Base-by-base conservation (phyloP, 139 green algal species). In the Chlamydomonas urium region DNA sequence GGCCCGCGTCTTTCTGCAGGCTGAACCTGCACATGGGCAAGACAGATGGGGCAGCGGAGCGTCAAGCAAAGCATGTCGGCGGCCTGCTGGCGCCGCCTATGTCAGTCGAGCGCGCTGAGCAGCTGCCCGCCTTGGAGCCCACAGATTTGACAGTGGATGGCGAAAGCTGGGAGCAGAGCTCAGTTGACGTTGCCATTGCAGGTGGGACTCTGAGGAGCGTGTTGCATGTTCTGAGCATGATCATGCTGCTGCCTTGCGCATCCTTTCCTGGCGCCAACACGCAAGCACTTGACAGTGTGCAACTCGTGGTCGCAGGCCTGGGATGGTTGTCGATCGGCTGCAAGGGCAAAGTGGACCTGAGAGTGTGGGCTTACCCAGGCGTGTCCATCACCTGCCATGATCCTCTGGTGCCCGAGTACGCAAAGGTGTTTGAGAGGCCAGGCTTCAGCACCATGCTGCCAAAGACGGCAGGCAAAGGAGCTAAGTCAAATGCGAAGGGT, bases 321-420 rank as follows among this genome's bases (percentile, higher is more conserved):
- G 53, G 53, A 8, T 62, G 53, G 53, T 14, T 62, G 5, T 28
- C 53, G 53, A 17, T 62, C 19, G 53, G 53, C 53, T 62, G 53
- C 53, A 62, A 62, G 53, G 53, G 53, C 53, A 5, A 8, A 14
- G 53, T 17, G 23, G 53, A 62, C 53, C 24, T 62, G 19, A 35
- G 53, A 2, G 81, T 97, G 59, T 98, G 92, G 92, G 85, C 88
- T 19, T 87, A 78, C 0, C 77, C 89, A 8, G 86, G 87, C 3
- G 85, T 97, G 5, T 72, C 80, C 2, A 77, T 98, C 50, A 97
- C 90, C n/a, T 89, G 82, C 3, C 89, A 90, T 28, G 82, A 90
- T 4, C 85, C 95, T 3, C 74, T 99, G 38, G 71, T 98, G 4
- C 92, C 89, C 0, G 92, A 98, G 63, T 89, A 85, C 38, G 87